Conservation (phyloP, 1,284 basidiomycete species). For the Ustilago lituana region DNA sequence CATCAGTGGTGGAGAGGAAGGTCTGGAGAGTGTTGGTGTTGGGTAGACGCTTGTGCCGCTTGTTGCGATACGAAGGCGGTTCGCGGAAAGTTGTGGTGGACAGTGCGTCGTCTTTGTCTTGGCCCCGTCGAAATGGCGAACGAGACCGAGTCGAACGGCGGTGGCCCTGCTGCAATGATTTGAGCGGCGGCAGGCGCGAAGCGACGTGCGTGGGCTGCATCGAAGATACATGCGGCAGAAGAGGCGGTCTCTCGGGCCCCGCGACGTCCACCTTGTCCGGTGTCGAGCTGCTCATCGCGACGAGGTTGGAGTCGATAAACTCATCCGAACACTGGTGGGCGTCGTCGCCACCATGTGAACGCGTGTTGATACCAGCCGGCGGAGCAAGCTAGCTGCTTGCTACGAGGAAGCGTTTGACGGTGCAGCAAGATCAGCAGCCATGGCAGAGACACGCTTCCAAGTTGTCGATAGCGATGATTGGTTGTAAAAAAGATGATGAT, state of each 20-base stretch:
- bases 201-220: conserved; percentile 20
- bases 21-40: conserved; percentile 29
- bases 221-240: conserved; percentile 19
- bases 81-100: background rate
- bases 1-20: conserved; percentile 23
- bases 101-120: background rate
- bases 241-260: conserved; percentile 4
- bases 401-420: too few species aligned
- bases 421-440: too few species aligned
- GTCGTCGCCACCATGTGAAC: background rate
- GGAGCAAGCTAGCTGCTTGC: too few species aligned
- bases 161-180: conserved; percentile 6
- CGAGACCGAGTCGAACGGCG: background rate
- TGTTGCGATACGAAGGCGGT: too few species aligned
- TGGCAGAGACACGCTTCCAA: too few species aligned
- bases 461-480: too few species aligned
- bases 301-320: background rate
- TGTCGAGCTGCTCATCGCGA: background rate
- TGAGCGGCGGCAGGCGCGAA: conserved; percentile 20
- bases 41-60: background rate
- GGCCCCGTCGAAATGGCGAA: conserved; percentile 10
- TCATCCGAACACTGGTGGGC: background rate
- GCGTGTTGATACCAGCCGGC: too few species aligned
- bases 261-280: too few species aligned
- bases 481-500: too few species aligned